Evolutionary conservation across 352 stramenopile species (phyloP).

Genomic region (Phytophthora foliorum): DNA sequence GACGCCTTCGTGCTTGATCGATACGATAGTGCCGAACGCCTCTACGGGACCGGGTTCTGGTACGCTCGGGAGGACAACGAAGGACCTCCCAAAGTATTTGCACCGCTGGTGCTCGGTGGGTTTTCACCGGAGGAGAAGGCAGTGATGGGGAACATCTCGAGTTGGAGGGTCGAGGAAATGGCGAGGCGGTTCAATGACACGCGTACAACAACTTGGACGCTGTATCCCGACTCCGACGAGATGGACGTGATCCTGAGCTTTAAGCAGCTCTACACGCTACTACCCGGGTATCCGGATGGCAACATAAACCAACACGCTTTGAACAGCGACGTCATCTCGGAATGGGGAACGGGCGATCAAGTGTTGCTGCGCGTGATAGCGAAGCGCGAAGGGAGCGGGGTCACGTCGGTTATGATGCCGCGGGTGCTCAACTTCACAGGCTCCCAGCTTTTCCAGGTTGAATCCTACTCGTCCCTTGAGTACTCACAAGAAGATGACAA

Average conservation of each 20-base stretch:
- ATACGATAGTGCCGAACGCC: constrained; percentile 27
- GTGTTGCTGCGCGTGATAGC: constrained; percentile 51
- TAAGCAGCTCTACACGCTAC: constrained; percentile 65
- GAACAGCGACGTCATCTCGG: constrained; percentile 40
- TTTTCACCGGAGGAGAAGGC: constrained; percentile 30
- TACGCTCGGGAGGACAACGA: constrained; percentile 5
- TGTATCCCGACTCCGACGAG: constrained; percentile 44
- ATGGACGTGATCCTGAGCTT: constrained; percentile 65
- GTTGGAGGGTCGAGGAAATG: constrained; percentile 26
- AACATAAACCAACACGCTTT: constrained; percentile 26
- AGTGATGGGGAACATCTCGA: constrained; percentile 26
- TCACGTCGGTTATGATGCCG: constrained; percentile 43
- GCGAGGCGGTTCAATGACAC: constrained; percentile 39
- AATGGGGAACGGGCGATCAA: constrained; percentile 45
- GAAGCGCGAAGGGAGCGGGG: constrained; percentile 25
- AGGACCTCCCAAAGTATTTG: constrained; percentile 9
- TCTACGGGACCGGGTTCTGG: constrained; percentile 18
- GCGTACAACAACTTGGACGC: constrained; percentile 48
- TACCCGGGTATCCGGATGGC: constrained; percentile 44
- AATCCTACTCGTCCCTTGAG: constrained; percentile 46
- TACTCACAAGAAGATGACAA: constrained; percentile 24
- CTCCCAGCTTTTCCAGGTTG: constrained; percentile 52
- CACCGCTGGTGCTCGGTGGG: constrained; percentile 47
- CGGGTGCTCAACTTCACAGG: constrained; percentile 54
- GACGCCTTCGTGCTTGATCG: constrained; percentile 64